Conservation (phyloP, 2,329 filamentous ascomycete genomes). For the Dryadomyces quercivorus region DNA sequence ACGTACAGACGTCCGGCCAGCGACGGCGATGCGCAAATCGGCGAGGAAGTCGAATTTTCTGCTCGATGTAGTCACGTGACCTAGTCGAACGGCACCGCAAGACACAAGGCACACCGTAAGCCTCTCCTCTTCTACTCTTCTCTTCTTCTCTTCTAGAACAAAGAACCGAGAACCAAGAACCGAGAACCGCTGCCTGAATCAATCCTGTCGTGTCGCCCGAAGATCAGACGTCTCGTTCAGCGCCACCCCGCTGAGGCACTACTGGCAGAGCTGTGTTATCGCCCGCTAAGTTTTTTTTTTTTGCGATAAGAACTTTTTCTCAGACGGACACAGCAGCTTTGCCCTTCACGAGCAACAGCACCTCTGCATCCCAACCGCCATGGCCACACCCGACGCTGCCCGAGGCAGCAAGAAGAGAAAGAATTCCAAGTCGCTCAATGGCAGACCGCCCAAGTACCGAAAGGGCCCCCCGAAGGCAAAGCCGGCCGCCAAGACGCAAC, state of each 20-base stretch:
- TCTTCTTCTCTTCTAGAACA: too few species aligned
- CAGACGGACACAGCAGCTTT: not conserved
- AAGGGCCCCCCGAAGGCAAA: slow-evolving; percentile 2
- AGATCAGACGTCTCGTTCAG: too few species aligned
- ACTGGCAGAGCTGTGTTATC: too few species aligned
- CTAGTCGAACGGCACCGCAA: not conserved
- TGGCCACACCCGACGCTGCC: not conserved
- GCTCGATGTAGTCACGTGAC: not conserved
- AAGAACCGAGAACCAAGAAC: too few species aligned
- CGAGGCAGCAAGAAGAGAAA: slow-evolving; percentile 1
- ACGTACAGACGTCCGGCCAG: not conserved
- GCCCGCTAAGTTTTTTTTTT: not conserved
- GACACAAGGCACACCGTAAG: too few species aligned
- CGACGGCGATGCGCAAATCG: not conserved
- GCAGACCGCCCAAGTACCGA: slow-evolving; percentile 3
- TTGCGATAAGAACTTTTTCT: not conserved
- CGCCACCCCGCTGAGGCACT: too few species aligned
- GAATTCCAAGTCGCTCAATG: not conserved
- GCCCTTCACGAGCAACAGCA: not conserved
- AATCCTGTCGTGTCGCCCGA: too few species aligned
- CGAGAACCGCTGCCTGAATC: too few species aligned
- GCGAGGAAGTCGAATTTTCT: not conserved
- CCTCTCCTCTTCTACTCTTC: too few species aligned
- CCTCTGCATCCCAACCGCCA: not conserved
- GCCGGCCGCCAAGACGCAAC: slow-evolving; percentile 22